Evolutionary conservation across 2,329 filamentous ascomycete species (phyloP).

Genomic region (Cucurbitaria berberidis): DNA sequence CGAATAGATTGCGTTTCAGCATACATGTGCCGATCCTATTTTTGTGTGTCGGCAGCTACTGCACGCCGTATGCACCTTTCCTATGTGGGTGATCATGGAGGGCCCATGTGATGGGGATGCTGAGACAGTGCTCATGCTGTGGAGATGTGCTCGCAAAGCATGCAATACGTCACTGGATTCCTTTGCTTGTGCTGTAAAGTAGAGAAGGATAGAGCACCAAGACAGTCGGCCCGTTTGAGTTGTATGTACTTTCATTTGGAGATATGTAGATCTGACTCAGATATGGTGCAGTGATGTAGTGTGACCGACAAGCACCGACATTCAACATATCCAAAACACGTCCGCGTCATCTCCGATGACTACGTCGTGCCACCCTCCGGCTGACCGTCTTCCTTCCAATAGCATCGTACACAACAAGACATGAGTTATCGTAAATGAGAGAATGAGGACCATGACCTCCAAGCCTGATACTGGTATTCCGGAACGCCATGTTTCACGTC

Average conservation of each 20-base stretch:
- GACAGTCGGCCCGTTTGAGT: background rate
- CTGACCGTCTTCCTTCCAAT: constrained; percentile 5
- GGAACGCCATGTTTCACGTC: constrained; percentile 18
- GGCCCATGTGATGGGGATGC: background rate
- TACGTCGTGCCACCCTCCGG: constrained; percentile 2
- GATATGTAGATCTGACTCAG: constrained; percentile 14
- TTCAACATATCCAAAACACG: constrained; percentile 16
- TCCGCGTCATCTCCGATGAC: constrained; percentile 4
- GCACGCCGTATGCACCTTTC: constrained; percentile 6
- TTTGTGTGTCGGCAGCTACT: constrained; percentile 4
- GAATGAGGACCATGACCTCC: constrained; percentile 20
- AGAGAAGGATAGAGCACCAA: background rate
- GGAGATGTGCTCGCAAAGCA: background rate
- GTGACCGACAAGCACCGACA: constrained; percentile 3
- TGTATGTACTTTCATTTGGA: constrained; percentile 10
- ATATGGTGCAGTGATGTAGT: constrained; percentile 17
- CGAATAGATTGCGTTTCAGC: constrained; percentile 1
- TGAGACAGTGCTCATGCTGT: background rate
- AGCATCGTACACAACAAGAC: constrained; percentile 16
- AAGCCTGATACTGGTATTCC: constrained; percentile 19
- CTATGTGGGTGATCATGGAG: background rate
- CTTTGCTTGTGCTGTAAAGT: background rate
- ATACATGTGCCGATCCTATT: constrained; percentile 6
- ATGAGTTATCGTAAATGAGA: constrained; percentile 25
- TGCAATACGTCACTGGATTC: background rate